These are phyloP conservation scores for Pleurotus giganteus DNA, from an alignment of 768 basidiomycete genomes.

Conservation along the genomic window DNA sequence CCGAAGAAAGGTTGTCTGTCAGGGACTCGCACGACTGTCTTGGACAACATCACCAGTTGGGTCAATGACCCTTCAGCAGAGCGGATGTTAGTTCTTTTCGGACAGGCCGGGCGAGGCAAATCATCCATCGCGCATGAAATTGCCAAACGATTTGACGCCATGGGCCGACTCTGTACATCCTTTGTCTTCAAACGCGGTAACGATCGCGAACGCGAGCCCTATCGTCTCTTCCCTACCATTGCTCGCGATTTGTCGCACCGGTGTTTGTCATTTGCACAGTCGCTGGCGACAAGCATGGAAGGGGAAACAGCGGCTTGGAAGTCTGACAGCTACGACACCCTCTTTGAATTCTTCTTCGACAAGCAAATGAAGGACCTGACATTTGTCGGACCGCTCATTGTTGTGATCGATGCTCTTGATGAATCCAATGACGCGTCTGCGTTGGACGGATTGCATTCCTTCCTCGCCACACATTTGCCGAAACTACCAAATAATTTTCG, in stretches of 20 bases:
- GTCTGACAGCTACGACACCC: neutral
- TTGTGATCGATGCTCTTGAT: constrained; percentile 23
- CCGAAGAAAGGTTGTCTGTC: constrained; percentile 16
- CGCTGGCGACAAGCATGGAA: neutral
- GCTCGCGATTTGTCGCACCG: constrained; percentile 18
- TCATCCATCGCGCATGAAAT: constrained; percentile 34
- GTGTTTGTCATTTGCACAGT: neutral
- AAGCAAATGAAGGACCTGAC: neutral
- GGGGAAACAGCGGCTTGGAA: neutral
- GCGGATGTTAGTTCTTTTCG: neutral
- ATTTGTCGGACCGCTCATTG: constrained; percentile 3
- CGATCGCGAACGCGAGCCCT: constrained; percentile 16
- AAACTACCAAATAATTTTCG: constrained; percentile 17
- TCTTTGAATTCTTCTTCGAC: neutral
- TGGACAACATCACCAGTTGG: constrained; percentile 25
- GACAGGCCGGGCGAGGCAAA: constrained; percentile 33
- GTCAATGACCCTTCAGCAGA: neutral
- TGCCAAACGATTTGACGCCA: constrained; percentile 18
- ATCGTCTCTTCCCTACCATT: constrained; percentile 29
- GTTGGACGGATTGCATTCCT: constrained; percentile 1
- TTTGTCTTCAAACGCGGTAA: constrained; percentile 28
- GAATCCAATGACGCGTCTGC: constrained; percentile 14
- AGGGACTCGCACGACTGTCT: constrained; percentile 20
- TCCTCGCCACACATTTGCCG: constrained; percentile 16
- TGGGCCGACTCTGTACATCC: constrained; percentile 26